Evolutionary conservation across 345 rosid species (phyloP).

Genomic region (Balakata baccata): DNA sequence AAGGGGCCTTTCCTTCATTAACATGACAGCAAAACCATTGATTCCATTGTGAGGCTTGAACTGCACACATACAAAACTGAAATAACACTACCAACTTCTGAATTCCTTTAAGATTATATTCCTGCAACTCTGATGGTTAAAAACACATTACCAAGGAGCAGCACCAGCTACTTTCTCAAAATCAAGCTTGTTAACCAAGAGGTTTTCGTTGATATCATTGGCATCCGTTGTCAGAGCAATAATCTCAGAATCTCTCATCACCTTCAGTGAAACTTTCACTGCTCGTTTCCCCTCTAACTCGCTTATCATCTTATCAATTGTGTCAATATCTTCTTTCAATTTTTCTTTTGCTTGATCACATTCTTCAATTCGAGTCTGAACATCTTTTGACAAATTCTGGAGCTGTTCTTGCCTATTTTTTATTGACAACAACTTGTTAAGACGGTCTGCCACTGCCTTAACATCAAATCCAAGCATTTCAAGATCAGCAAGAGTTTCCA

Average conservation of each 20-base stretch:
- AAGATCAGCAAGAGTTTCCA: conserved; percentile 25
- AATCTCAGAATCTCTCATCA: conserved; percentile 20
- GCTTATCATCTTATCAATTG: conserved; percentile 15
- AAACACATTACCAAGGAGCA: conserved; percentile 3
- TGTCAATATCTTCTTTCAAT: conserved; percentile 12
- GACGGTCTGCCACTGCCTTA: conserved; percentile 10
- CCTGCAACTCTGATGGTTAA: background rate
- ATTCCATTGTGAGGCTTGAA: background rate
- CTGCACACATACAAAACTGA: background rate
- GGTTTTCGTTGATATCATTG: background rate
- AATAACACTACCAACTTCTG: background rate
- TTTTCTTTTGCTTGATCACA: conserved; percentile 7
- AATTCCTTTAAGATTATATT: background rate
- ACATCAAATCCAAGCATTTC: conserved; percentile 37
- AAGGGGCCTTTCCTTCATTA: background rate
- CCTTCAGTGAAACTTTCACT: conserved; percentile 5
- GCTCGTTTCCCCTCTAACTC: conserved; percentile 16
- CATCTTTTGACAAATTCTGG: conserved; percentile 11
- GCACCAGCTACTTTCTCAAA: conserved; percentile 13
- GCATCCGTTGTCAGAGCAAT: background rate
- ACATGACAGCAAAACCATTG: background rate
- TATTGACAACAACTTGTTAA: conserved; percentile 21
- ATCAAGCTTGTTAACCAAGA: background rate
- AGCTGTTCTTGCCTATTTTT: conserved; percentile 27
- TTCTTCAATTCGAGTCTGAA: conserved; percentile 10